Base-by-base conservation (phyloP, 1,284 basidiomycete species). In the Ceratorhiza oryzae-sativae region DNA sequence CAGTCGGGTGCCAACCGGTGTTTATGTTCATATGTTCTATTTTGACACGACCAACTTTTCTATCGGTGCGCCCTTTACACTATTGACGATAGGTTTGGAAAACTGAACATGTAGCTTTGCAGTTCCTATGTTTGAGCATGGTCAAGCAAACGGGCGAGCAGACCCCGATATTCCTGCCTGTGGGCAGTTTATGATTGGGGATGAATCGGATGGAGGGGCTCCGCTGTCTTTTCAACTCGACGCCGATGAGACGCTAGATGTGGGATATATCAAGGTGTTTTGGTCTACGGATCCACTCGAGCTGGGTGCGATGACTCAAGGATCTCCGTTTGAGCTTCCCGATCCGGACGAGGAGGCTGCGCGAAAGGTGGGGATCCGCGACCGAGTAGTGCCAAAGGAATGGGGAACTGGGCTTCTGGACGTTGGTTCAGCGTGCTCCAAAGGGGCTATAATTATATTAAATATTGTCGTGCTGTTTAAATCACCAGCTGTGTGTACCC, bases 21-120 rank as follows among this genome's bases (percentile, higher is more conserved):
- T 86, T 49, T 85, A 83, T 80, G 82, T 84, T 23, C 83, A 82
- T 73, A 80, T 84, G 48, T 83, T 83, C 2, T 84, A 82, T 77
- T 84, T 85, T 81, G 82, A 84, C 72, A 78, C 79, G 5, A 80
- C 80, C 56, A 82, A 83, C n/a, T 80, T 84, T 71, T 79, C 79
- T 71, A 83, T 85, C 74, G 80, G 80, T 74, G 78, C 13, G 67
- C 59, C 25, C 5, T 3, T n/a, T 45, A 27, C 10, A 12, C 10
- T 15, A 23, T 20, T 25, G 15, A 12, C 41, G 23, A 45, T 6
- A 20, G 59, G 32, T 51, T 1, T 20, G 27, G 23, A 13, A 32
- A n/a, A 39, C 49, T 63, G 25, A 55, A 25, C n/a, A 36, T 45
- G 32, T 32, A 13, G 9, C 32, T 30, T 23, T 32, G 2, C 23